Evolutionary conservation across 306 rosid species (phyloP).

Genomic region (Cicer pinnatifidum): DNA sequence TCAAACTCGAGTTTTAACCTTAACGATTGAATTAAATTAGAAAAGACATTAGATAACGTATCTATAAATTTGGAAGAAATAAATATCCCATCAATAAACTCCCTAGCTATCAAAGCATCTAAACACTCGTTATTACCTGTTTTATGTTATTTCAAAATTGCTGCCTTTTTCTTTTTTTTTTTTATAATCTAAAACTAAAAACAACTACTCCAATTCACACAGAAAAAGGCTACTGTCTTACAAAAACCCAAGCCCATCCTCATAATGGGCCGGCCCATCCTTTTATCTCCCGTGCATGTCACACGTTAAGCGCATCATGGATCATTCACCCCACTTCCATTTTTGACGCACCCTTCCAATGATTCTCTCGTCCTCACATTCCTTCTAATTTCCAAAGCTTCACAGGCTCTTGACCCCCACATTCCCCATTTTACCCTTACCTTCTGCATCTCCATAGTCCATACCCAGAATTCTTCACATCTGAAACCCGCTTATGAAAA

Average conservation of each 20-base stretch:
- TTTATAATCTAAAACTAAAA: no score
- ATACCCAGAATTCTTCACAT: conserved; percentile 3
- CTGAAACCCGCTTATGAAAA: conserved; percentile 41
- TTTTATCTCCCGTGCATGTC: conserved; percentile 15
- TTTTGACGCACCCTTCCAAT: conserved; percentile 11
- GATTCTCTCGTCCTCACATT: not conserved
- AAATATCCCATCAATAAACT: not conserved
- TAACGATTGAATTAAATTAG: no score
- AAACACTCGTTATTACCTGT: not conserved
- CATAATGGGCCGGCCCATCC: conserved; percentile 7
- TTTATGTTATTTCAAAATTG: not conserved
- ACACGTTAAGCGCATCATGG: conserved; percentile 21
- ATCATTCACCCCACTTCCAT: not conserved
- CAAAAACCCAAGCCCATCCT: not conserved
- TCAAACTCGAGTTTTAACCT: no score
- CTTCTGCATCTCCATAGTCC: conserved; percentile 9
- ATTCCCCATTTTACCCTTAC: conserved; percentile 40
- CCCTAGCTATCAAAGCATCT: conserved; percentile 26
- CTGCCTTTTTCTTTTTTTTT: not conserved
- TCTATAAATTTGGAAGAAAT: not conserved
- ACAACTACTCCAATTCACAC: no score
- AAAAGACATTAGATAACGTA: no score
- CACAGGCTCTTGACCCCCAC: not conserved
- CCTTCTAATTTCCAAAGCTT: conserved; percentile 28
- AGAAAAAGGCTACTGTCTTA: no score